A percentile compares a stretch with the other conserved stretches of the same genome.
These are phyloP conservation scores for Botrytis pseudocinerea DNA, from an alignment of 2,329 filamentous ascomycete genomes.

Conservation along the genomic window DNA sequence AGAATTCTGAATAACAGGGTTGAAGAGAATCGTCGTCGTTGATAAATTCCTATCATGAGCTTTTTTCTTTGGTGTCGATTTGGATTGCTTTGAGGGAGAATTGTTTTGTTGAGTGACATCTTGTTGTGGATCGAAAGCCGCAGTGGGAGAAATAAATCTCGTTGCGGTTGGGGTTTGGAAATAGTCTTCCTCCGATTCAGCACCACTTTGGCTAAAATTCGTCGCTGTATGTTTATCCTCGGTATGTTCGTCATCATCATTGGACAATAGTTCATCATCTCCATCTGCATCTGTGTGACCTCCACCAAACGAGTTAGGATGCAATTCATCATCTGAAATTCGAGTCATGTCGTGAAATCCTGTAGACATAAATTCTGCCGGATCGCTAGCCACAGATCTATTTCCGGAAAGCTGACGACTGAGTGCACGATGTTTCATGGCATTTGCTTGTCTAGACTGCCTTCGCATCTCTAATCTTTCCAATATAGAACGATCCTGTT, in stretches of 20 bases:
- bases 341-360: conserved; percentile 30
- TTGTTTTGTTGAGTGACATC: background rate
- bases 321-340: conserved; percentile 22
- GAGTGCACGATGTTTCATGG: conserved; percentile 28
- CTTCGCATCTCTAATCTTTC: conserved; percentile 54
- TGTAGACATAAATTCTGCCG: conserved; percentile 60
- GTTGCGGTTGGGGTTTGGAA: conserved; percentile 54
- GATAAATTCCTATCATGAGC: conserved; percentile 73
- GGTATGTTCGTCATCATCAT: conserved; percentile 68
- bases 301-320: conserved; percentile 9
- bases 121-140: background rate
- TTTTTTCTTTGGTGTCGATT: conserved; percentile 23
- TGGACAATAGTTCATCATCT: conserved; percentile 85
- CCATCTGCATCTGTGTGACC: conserved; percentile 66
- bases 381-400: conserved; percentile 63
- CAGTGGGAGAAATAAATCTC: conserved; percentile 40
- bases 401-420: conserved; percentile 47
- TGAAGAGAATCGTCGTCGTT: conserved; percentile 81
- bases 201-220: conserved; percentile 41
- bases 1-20: conserved; percentile 55
- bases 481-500: conserved; percentile 59
- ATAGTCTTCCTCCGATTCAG: conserved; percentile 52
- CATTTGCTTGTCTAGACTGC: conserved; percentile 36
- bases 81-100: conserved; percentile 8
- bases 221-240: conserved; percentile 41